These are phyloP conservation scores for Panaeolus cyanescens DNA, from an alignment of 768 basidiomycete species.

Conservation along the genomic window DNA sequence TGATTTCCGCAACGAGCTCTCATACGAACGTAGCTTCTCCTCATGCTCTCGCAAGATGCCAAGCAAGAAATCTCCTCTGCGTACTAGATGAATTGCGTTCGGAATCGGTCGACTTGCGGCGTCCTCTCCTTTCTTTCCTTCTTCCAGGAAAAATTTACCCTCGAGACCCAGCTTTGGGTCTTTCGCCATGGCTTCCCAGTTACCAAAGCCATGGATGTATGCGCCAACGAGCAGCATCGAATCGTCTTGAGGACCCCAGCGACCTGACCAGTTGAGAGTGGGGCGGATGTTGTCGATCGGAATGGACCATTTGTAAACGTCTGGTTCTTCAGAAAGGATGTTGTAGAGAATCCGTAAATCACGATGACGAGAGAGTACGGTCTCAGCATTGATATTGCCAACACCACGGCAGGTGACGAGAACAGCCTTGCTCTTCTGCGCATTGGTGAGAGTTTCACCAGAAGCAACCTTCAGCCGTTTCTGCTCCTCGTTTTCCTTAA, in stretches of 20 bases:
- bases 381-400: slow-evolving; percentile 96
- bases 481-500: slow-evolving; percentile 82
- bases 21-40: slow-evolving; percentile 88
- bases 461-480: slow-evolving; percentile 74
- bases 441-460: slow-evolving; percentile 88
- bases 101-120: slow-evolving; percentile 86
- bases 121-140: slow-evolving; percentile 94
- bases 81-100: slow-evolving; percentile 96
- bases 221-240: slow-evolving; percentile 95
- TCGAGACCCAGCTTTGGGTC: slow-evolving; percentile 81
- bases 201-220: slow-evolving; percentile 91
- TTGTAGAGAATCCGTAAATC: slow-evolving; percentile 88
- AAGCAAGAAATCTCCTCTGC: slow-evolving; percentile 93
- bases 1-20: slow-evolving; percentile 74
- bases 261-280: slow-evolving; percentile 94
- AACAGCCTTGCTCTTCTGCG: slow-evolving; percentile 96
- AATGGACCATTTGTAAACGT: slow-evolving; percentile 81
- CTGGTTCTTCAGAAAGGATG: slow-evolving; percentile 71
- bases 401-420: slow-evolving; percentile 89
- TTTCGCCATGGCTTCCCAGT: slow-evolving; percentile 95
- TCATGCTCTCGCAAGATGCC: slow-evolving; percentile 83
- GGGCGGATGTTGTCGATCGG: slow-evolving; percentile 94
- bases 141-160: slow-evolving; percentile 97
- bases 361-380: slow-evolving; percentile 85
- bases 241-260: slow-evolving; percentile 92